These are phyloP conservation scores for Gymnopilus junonius DNA, from an alignment of 768 basidiomycete genomes.

Conservation along the genomic window DNA sequence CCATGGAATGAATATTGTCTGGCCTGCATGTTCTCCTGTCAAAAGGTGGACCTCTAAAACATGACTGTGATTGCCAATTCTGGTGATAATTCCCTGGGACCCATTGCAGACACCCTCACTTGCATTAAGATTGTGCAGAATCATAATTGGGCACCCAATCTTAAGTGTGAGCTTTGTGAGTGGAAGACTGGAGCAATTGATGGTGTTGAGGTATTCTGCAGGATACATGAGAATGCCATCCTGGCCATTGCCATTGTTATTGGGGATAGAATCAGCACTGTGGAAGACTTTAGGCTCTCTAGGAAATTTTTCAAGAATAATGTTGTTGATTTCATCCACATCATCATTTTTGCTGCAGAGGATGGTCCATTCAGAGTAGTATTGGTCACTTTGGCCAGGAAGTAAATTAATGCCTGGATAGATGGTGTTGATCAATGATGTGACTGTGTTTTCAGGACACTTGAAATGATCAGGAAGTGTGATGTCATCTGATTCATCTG, in stretches of 20 bases:
- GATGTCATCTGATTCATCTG: background rate
- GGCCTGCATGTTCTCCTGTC: slow-evolving; percentile 35
- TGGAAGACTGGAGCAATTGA: slow-evolving; percentile 37
- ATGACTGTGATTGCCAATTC: slow-evolving; percentile 14
- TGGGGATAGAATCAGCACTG: slow-evolving; percentile 33
- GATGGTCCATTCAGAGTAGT: slow-evolving; percentile 40
- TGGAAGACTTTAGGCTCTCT: slow-evolving; percentile 25
- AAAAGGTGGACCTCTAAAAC: slow-evolving; percentile 39
- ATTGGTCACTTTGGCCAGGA: background rate
- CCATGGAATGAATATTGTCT: slow-evolving; percentile 38
- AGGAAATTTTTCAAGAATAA: slow-evolving; percentile 24
- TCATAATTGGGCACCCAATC: slow-evolving; percentile 37
- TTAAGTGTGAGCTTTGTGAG: slow-evolving; percentile 31
- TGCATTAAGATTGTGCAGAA: slow-evolving; percentile 43
- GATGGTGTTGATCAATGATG: background rate
- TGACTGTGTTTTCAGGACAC: slow-evolving; percentile 16
- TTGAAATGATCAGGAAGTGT: slow-evolving; percentile 14
- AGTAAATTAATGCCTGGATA: background rate
- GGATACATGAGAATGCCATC: slow-evolving; percentile 20
- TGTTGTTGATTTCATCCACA: slow-evolving; percentile 36
- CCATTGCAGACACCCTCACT: slow-evolving; percentile 39
- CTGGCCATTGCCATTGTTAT: slow-evolving; percentile 20
- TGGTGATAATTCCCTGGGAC: slow-evolving; percentile 31
- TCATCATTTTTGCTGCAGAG: slow-evolving; percentile 39
- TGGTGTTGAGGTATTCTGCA: slow-evolving; percentile 32